Conservation (phyloP, 2,329 filamentous ascomycete genomes). For the Sclerotinia borealis region DNA sequence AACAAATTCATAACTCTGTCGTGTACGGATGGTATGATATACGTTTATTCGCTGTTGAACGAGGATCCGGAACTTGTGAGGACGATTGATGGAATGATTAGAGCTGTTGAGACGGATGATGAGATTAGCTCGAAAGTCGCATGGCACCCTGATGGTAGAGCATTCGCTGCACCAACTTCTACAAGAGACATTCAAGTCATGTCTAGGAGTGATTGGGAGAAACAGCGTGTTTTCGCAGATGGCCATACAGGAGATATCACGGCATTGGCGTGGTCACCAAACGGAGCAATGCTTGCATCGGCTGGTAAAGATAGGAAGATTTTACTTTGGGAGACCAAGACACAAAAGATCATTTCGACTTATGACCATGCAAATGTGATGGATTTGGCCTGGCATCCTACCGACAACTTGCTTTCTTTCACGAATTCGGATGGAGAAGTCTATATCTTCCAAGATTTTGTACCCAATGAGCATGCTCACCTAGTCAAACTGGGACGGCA, state of each 20-base stretch:
- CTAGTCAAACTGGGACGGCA: constrained; percentile 56
- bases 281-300: constrained; percentile 77
- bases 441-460: constrained; percentile 75
- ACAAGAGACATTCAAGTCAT: constrained; percentile 80
- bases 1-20: constrained; percentile 73
- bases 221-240: constrained; percentile 70
- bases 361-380: constrained; percentile 79
- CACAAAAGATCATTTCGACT: constrained; percentile 72
- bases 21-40: constrained; percentile 82
- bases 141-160: constrained; percentile 93
- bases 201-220: constrained; percentile 84
- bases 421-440: constrained; percentile 90
- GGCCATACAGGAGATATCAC: constrained; percentile 83
- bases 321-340: constrained; percentile 82
- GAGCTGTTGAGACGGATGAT: constrained; percentile 67
- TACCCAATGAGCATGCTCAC: constrained; percentile 51
- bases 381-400: constrained; percentile 85
- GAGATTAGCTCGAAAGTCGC: constrained; percentile 68
- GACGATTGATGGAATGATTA: constrained; percentile 82
- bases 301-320: constrained; percentile 64
- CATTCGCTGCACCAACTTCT: constrained; percentile 79
- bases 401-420: constrained; percentile 81
- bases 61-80: constrained; percentile 76
- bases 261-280: constrained; percentile 86
- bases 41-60: constrained; percentile 76